phyloP scores from a whole-genome alignment of 1,284 basidiomycete species.

The Chondrostereum purpureum region DNA sequence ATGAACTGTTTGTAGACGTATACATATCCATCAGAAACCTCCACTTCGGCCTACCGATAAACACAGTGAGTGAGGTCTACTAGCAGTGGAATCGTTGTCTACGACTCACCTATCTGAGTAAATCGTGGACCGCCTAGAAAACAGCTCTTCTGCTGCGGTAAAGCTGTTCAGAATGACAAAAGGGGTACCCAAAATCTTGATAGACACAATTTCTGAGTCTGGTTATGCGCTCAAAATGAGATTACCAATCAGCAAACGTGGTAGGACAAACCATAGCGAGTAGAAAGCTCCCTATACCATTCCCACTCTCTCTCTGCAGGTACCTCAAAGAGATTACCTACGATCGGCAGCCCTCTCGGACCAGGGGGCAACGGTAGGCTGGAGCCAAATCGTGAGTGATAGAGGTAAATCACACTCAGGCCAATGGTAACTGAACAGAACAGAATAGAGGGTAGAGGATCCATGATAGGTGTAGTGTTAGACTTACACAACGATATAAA shows the following conservation, averaged over 20 bases:
- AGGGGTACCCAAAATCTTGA: conserved; percentile 15
- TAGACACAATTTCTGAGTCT: conserved; percentile 18
- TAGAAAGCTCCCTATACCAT: conserved; percentile 11
- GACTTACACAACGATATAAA: too few relatives aligned
- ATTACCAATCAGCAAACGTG: not conserved
- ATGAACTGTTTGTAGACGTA: not conserved
- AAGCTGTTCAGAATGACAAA: conserved; percentile 18
- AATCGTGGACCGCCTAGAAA: conserved; percentile 17
- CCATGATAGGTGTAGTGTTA: too few relatives aligned
- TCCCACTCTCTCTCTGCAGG: conserved; percentile 12
- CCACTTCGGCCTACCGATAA: not conserved
- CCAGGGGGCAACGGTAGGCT: too few relatives aligned
- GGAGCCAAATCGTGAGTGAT: too few relatives aligned
- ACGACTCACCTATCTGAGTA: conserved; percentile 17
- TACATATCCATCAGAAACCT: conserved; percentile 6
- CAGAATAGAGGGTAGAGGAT: too few relatives aligned
- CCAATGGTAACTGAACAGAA: too few relatives aligned
- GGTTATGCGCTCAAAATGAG: not conserved
- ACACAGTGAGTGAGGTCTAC: not conserved
- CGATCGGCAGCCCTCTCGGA: conserved; percentile 9
- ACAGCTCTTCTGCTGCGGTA: conserved; percentile 16
- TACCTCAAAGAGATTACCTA: conserved; percentile 12
- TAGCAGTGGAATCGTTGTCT: not conserved
- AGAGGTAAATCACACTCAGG: too few relatives aligned
- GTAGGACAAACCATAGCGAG: conserved; percentile 8